Evolutionary conservation across 345 rosid species (phyloP).

Genomic region (Carallia brachiata): DNA sequence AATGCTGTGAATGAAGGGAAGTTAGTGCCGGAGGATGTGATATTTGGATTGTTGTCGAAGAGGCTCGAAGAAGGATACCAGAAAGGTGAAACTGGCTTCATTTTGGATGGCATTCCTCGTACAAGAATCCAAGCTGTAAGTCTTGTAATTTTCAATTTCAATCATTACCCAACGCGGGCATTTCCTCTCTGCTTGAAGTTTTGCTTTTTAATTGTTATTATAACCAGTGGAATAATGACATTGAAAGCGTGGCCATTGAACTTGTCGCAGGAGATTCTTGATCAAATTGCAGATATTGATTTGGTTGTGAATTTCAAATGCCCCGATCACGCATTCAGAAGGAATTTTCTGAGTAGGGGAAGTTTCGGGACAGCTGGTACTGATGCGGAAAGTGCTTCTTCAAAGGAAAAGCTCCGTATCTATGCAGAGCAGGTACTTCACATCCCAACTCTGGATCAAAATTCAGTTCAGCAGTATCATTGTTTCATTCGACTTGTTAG

Average conservation of each 20-base stretch:
- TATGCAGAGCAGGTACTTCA: conserved; percentile 57
- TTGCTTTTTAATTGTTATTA: background rate
- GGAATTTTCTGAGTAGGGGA: conserved; percentile 20
- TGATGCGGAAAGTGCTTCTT: conserved; percentile 30
- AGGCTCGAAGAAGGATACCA: conserved; percentile 80
- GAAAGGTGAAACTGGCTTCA: conserved; percentile 85
- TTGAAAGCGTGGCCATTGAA: background rate
- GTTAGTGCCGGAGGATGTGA: conserved; percentile 68
- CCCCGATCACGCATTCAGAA: conserved; percentile 38
- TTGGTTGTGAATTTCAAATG: conserved; percentile 79
- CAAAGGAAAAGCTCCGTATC: conserved; percentile 42
- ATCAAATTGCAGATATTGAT: conserved; percentile 76
- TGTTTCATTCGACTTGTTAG: background rate
- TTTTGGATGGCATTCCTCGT: conserved; percentile 91
- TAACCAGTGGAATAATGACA: background rate
- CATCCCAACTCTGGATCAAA: background rate
- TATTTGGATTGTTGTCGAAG: conserved; percentile 74
- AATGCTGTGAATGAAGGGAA: conserved; percentile 67
- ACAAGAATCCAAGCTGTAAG: conserved; percentile 66
- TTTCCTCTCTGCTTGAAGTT: too few species aligned
- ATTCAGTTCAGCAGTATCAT: background rate
- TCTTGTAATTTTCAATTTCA: background rate
- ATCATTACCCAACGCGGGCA: background rate
- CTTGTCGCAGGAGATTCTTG: conserved; percentile 70
- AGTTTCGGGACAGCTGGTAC: conserved; percentile 33